Conservation (phyloP, 2,329 filamentous ascomycete genomes). For the Pseudogymnoascus sp. region DNA sequence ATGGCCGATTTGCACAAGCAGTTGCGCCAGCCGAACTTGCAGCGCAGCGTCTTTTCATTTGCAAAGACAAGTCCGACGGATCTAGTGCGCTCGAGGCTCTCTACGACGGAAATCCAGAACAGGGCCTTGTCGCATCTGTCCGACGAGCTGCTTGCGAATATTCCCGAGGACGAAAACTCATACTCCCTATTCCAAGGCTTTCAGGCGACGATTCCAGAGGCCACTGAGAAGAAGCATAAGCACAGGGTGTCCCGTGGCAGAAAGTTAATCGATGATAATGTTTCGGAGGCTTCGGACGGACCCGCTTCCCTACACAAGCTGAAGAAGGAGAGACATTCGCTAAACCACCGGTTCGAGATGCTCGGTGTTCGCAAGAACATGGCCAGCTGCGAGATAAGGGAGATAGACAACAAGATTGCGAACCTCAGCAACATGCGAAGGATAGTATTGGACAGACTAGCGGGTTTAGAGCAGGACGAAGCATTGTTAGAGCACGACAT, state of each 20-base stretch:
- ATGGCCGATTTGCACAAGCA: slow-evolving; percentile 87
- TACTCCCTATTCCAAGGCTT: slow-evolving; percentile 98
- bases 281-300: slow-evolving; percentile 41
- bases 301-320: slow-evolving; percentile 64
- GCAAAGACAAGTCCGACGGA: slow-evolving; percentile 88
- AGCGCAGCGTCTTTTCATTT: slow-evolving; percentile 86
- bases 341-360: slow-evolving; percentile 85
- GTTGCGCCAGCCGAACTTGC: slow-evolving; percentile 71
- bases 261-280: slow-evolving; percentile 63
- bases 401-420: slow-evolving; percentile 94
- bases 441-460: slow-evolving; percentile 81
- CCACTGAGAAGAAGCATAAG: slow-evolving; percentile 61
- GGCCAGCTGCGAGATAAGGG: slow-evolving; percentile 90
- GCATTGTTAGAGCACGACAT: slow-evolving; percentile 80
- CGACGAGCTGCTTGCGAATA: slow-evolving; percentile 81
- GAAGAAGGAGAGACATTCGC: slow-evolving; percentile 68
- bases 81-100: slow-evolving; percentile 84
- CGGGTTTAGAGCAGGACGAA: slow-evolving; percentile 83
- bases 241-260: slow-evolving; percentile 65
- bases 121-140: slow-evolving; percentile 81
- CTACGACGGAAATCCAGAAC: slow-evolving; percentile 85
- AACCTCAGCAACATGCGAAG: slow-evolving; percentile 89
- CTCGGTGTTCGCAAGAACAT: slow-evolving; percentile 91
- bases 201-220: slow-evolving; percentile 73
- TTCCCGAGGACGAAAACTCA: slow-evolving; percentile 74